Evolutionary conservation across 768 basidiomycete genomes (phyloP).

Genomic region (Boletales sp.): DNA sequence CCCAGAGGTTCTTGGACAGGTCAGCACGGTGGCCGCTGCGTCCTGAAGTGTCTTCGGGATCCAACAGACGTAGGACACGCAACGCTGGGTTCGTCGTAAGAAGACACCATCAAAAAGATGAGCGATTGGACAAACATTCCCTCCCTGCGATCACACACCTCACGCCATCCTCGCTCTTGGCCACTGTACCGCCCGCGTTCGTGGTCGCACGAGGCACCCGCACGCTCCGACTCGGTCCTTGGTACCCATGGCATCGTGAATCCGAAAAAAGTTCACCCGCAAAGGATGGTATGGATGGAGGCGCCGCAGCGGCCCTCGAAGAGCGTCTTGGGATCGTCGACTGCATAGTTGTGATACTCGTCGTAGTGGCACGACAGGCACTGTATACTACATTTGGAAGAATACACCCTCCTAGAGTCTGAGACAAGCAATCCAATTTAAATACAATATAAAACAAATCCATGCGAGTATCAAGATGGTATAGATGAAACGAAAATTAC

Average conservation of each 20-base stretch:
- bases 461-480: no score
- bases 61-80: slow-evolving; percentile 55
- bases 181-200: slow-evolving; percentile 62
- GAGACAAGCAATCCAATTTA: no score
- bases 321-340: slow-evolving; percentile 24
- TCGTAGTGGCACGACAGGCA: background rate
- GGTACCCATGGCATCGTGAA: slow-evolving; percentile 41
- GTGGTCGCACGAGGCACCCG: slow-evolving; percentile 58
- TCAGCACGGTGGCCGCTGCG: slow-evolving; percentile 67
- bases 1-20: slow-evolving; percentile 74
- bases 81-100: slow-evolving; percentile 41
- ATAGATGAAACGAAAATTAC: no score
- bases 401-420: no score
- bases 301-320: slow-evolving; percentile 13
- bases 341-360: slow-evolving; percentile 17
- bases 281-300: slow-evolving; percentile 5
- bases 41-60: slow-evolving; percentile 44
- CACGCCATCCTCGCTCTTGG: slow-evolving; percentile 61
- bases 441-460: no score
- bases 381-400: slow-evolving; percentile 1
- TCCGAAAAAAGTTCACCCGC: slow-evolving; percentile 37
- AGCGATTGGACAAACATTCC: slow-evolving; percentile 52
- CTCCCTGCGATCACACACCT: slow-evolving; percentile 74
- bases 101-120: background rate
- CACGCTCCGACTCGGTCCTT: slow-evolving; percentile 49